phyloP scores from a whole-genome alignment of 495 filamentous ascomycete genomes.

The Parmelia sp. region DNA sequence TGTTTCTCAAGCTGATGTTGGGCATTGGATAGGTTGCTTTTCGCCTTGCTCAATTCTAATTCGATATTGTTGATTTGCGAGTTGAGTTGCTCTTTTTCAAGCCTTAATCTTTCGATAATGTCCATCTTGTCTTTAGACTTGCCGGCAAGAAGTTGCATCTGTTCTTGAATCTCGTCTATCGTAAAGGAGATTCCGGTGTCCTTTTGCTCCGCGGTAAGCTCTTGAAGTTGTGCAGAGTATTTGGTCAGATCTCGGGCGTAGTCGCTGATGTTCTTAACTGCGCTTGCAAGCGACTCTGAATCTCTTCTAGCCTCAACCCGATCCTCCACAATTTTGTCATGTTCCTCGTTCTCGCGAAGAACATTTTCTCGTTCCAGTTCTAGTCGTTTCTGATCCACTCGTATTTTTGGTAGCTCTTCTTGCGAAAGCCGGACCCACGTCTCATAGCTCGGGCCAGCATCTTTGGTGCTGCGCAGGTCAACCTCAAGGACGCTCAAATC shows the following conservation, averaged over 20 bases:
- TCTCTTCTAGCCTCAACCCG: conserved; percentile 61
- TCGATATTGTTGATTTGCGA: conserved; percentile 63
- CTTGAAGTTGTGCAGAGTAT: conserved; percentile 62
- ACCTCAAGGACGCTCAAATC: conserved; percentile 48
- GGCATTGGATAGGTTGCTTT: conserved; percentile 60
- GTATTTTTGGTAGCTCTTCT: conserved; percentile 63
- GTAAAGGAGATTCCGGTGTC: conserved; percentile 56
- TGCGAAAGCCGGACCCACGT: conserved; percentile 60
- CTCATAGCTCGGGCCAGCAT: conserved; percentile 62
- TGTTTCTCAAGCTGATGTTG: conserved; percentile 74
- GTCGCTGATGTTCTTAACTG: conserved; percentile 68
- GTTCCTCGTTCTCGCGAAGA: conserved; percentile 60
- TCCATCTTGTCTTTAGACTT: conserved; percentile 56
- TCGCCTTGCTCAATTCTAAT: conserved; percentile 61
- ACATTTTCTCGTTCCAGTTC: conserved; percentile 52
- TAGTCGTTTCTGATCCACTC: conserved; percentile 52
- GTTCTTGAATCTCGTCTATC: conserved; percentile 75
- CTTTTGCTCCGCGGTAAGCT: conserved; percentile 64
- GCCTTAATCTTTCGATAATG: conserved; percentile 53
- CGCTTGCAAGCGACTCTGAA: conserved; percentile 65
- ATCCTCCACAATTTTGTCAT: conserved; percentile 63
- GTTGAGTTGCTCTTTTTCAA: conserved; percentile 65
- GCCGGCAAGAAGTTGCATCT: conserved; percentile 62
- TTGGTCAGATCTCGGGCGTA: conserved; percentile 62
- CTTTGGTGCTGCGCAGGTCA: conserved; percentile 50